Conservation (phyloP, 2,329 filamentous ascomycete species). For the Massarina eburnea region DNA sequence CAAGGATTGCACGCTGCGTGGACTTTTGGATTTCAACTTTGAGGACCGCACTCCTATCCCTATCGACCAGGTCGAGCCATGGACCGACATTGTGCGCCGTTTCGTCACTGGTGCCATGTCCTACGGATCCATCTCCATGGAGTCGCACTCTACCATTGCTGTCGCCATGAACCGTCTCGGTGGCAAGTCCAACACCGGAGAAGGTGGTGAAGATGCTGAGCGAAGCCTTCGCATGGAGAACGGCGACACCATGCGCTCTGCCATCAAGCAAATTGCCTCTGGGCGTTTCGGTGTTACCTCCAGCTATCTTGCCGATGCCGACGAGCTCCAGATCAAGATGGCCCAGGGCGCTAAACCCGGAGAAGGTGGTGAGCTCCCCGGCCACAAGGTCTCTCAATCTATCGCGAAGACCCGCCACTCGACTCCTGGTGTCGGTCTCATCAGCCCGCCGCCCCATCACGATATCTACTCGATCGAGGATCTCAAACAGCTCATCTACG, state of each 20-base stretch:
- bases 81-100: constrained; percentile 95
- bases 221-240: constrained; percentile 84
- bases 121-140: constrained; percentile 97
- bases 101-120: constrained; percentile 99
- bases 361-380: constrained; percentile 94
- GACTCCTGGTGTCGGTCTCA: constrained; percentile 92
- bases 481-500: constrained; percentile 96
- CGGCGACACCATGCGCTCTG: constrained; percentile 94
- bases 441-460: constrained; percentile 94
- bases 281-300: constrained; percentile 96
- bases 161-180: constrained; percentile 96
- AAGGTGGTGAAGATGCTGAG: constrained; percentile 94
- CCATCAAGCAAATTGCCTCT: constrained; percentile 96
- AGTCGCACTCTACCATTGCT: constrained; percentile 92
- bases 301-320: constrained; percentile 89
- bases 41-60: constrained; percentile 82
- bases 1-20: constrained; percentile 92
- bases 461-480: constrained; percentile 99
- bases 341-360: constrained; percentile 97
- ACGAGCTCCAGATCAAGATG: constrained; percentile 99
- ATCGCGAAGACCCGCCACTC: constrained; percentile 95
- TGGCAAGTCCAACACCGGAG: constrained; percentile 96
- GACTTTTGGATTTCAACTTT: constrained; percentile 94
- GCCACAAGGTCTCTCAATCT: constrained; percentile 92
- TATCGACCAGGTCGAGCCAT: constrained; percentile 95